Percentiles rank a stretch among this genome's conserved stretches.
phyloP scores from a whole-genome alignment of 2,329 filamentous ascomycete species.

The Talaromyces sp. region DNA sequence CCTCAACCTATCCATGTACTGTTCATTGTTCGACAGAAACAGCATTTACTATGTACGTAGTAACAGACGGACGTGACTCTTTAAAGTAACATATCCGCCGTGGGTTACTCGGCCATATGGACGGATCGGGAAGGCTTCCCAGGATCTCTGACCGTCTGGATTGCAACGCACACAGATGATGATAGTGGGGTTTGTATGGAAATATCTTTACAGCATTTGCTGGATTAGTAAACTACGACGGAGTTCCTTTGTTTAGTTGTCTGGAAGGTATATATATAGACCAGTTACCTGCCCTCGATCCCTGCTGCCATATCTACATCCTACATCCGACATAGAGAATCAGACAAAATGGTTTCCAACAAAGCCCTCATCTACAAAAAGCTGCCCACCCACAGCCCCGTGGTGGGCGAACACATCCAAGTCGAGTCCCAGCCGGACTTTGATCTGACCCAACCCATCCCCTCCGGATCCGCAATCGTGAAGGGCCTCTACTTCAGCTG shows the following conservation, averaged over 20 bases:
- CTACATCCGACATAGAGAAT: background rate
- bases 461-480: conserved; percentile 65
- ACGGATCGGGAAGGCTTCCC: conserved; percentile 23
- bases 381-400: conserved; percentile 64
- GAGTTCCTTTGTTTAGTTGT: background rate
- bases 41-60: background rate
- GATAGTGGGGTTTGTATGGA: background rate
- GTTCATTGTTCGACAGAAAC: background rate
- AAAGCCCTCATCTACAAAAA: conserved; percentile 74
- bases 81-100: conserved; percentile 8
- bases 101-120: conserved; percentile 8
- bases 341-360: conserved; percentile 52
- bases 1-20: background rate
- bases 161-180: background rate
- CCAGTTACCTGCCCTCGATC: background rate
- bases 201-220: background rate
- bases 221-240: background rate
- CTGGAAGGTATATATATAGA: background rate
- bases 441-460: conserved; percentile 57
- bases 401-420: conserved; percentile 67
- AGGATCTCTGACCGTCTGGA: conserved; percentile 2
- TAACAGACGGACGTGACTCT: background rate
- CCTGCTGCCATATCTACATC: background rate
- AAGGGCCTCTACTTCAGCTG: conserved; percentile 73
- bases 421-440: conserved; percentile 64